phyloP scores from a whole-genome alignment of 345 rosid species.

The Brassica rapa region DNA sequence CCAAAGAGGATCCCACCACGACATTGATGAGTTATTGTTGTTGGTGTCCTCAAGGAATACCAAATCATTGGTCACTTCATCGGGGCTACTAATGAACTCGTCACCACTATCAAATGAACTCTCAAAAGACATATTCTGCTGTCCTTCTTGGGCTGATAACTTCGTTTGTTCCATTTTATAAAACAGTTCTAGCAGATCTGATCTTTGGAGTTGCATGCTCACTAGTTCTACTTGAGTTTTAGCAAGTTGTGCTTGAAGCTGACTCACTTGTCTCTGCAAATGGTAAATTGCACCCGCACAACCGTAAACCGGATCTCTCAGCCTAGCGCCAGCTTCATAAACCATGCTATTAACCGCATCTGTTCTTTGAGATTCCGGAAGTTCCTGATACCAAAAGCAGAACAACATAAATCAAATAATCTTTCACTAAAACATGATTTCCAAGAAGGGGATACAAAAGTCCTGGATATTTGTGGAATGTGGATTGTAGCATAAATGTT shows the following conservation, averaged over 20 bases:
- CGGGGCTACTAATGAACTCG: slow-evolving; percentile 45
- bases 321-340: slow-evolving; percentile 82
- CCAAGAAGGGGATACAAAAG: neutral
- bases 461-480: slow-evolving; percentile 7
- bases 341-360: slow-evolving; percentile 98
- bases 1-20: slow-evolving; percentile 72
- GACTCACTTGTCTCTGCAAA: slow-evolving; percentile 73
- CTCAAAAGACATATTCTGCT: slow-evolving; percentile 36
- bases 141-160: slow-evolving; percentile 40
- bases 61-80: slow-evolving; percentile 45
- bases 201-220: slow-evolving; percentile 69
- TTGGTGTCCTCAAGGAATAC: slow-evolving; percentile 46
- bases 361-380: slow-evolving; percentile 80
- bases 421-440: neutral
- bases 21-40: slow-evolving; percentile 30
- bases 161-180: slow-evolving; percentile 59
- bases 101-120: slow-evolving; percentile 42
- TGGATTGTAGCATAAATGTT: slow-evolving; percentile 2
- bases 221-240: slow-evolving; percentile 71
- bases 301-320: slow-evolving; percentile 89
- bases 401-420: neutral
- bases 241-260: slow-evolving; percentile 84
- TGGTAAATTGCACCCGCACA: slow-evolving; percentile 85
- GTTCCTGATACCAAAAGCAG: slow-evolving; percentile 50
- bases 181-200: slow-evolving; percentile 60